Conservation (phyloP, 2,329 filamentous ascomycete genomes). For the Colletotrichum chrysophilum region DNA sequence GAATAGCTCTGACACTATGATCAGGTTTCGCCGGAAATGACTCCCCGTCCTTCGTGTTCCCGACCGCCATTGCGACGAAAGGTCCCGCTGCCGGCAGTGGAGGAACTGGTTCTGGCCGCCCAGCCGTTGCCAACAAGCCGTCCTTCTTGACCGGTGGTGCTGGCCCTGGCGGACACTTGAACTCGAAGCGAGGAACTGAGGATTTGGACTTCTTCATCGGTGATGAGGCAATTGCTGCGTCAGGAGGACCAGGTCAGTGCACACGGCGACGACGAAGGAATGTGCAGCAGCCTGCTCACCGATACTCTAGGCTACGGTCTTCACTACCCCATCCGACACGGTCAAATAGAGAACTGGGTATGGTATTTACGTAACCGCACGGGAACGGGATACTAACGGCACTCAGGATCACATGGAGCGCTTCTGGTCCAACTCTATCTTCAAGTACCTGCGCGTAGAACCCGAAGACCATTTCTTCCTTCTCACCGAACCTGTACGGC, state of each 20-base stretch:
- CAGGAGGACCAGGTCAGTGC: constrained; percentile 76
- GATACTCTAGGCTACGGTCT: constrained; percentile 78
- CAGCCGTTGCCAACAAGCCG: constrained; percentile 91
- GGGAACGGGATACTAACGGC: constrained; percentile 29
- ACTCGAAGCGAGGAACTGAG: constrained; percentile 92
- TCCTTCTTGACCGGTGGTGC: constrained; percentile 93
- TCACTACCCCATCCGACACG: constrained; percentile 97
- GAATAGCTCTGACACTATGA: constrained; percentile 28
- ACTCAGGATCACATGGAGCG: constrained; percentile 95
- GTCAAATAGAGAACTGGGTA: constrained; percentile 99
- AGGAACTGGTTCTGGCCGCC: constrained; percentile 84
- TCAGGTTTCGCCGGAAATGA: constrained; percentile 98
- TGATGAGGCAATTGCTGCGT: constrained; percentile 88
- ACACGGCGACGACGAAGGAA: background rate
- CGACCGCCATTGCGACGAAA: constrained; percentile 97
- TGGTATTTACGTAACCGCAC: constrained; percentile 26
- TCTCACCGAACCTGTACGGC: constrained; percentile 88
- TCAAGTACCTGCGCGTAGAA: constrained; percentile 98
- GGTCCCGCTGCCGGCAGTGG: constrained; percentile 72
- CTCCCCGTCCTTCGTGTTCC: constrained; percentile 98
- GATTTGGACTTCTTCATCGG: constrained; percentile 99
- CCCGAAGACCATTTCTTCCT: constrained; percentile 99
- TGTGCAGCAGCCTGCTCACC: constrained; percentile 25
- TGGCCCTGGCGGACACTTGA: constrained; percentile 81
- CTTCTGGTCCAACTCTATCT: constrained; percentile 99